Base-by-base conservation (phyloP, 192 early-diverging fungal genomes). In the Gamsiella multidivaricata region DNA sequence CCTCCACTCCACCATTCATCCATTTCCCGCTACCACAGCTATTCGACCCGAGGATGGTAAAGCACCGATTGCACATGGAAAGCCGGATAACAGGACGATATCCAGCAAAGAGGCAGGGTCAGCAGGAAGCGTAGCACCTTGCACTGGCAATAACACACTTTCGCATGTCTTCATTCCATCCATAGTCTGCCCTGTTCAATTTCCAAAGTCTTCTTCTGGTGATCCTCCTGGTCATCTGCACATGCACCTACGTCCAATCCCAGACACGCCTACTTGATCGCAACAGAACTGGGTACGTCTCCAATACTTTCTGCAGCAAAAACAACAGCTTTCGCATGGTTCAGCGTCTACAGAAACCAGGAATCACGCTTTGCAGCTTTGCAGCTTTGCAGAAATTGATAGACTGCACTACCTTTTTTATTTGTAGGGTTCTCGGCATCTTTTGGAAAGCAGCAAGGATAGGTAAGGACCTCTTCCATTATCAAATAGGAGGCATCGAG, bases 381-480 rank as follows among this genome's bases (percentile, higher is more conserved):
- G n/a, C n/a, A n/a, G n/a, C n/a, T n/a, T n/a, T n/a, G n/a, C n/a
- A n/a, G n/a, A n/a, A n/a, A n/a, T n/a, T n/a, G n/a, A n/a, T n/a
- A n/a, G n/a, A n/a, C n/a, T n/a, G n/a, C n/a, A n/a, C n/a, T n/a
- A n/a, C n/a, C n/a, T n/a, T n/a, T 18, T 39, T 26, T 3, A 49
- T 31, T 15, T 58, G 29, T 79, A 90, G 91, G 20, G 61, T 97
- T 26, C 71, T 94, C 29, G 96, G 97, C 18, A 78, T 98, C 50
- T 92, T 99, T 67, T 99, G 96, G 96, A 99, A 99, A 79, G 87
- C 89, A 18, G 95, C 96, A 28, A 86, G 96, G 69, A 94, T 99
- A 79, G 93, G 91, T 91, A 88, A 42, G 54, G 6, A 9, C n/a
- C 6, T 9, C 45, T 5, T 18, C 4, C n/a, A 18, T 46, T 46